Evolutionary conservation across 2,329 filamentous ascomycete species (phyloP), one percentile per base, ranked within the genome.

Genomic region (Diplodia corticola): DNA sequence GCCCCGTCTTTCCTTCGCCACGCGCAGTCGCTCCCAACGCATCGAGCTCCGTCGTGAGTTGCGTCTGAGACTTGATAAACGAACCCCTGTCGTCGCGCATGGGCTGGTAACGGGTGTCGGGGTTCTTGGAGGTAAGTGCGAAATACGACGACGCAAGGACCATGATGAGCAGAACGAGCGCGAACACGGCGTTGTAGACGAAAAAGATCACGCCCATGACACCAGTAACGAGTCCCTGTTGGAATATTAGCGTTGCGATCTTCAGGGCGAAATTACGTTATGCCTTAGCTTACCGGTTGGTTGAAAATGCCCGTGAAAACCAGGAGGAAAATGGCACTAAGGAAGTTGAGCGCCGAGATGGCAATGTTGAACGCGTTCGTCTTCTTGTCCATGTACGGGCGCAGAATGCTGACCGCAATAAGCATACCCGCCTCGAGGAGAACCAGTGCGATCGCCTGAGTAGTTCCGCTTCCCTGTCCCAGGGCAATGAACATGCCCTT

Each of bases 371-470:
- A 96, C 55, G 89, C 89, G 79, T 97, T 98, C 68, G 92, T 97
- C 82, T 93, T 94, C 87, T 97, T 97, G 84, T 97, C 94, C 94
- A 98, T 98, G 90, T 92, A 98, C 20, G 94, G 94, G 68, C 92
- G 89, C 71, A 97, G 81, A 64, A 96, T 89, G 68, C 88, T 90
- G 65, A 92, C 88, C 24, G 81, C 88, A 72, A 97, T 90, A 66
- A 98, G 84, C 71, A 91, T 89, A 63, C 80, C 86, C 1, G 89
- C 89, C 79, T 98, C 94, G 66, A 97, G 88, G 67, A 97, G 83
- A 48, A 98, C 83, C 67, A 97, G 85, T 17, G 89, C 91, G 67
- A 97, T 84, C 10, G 92, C 92, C 79, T 97, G 93, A 22, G 89
- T 88, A 4, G 87, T 86, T 35, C 88, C 87, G 37, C 83, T 86